Base-by-base conservation (phyloP, 2,329 filamentous ascomycete species). In the Fusarium robinianum region DNA sequence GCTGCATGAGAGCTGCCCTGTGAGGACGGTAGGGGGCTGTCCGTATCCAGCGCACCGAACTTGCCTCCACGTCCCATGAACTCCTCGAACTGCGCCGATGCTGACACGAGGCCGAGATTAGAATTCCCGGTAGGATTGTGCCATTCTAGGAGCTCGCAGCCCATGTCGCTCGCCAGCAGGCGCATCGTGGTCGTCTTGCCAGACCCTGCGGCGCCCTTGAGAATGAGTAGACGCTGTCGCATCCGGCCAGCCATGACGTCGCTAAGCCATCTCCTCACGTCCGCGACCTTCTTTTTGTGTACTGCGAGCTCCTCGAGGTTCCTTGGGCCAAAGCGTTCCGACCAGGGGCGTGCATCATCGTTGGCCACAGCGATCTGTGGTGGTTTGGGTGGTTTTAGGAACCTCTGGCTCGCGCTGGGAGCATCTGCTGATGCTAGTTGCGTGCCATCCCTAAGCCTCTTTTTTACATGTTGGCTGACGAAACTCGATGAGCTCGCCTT, bases 121-220 rank as follows among this genome's bases (percentile, higher is more conserved):
- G 75, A 64, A 2, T 79, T 79, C 1, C 78, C 80, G 1, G 80
- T 76, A 1, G 92, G 90, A 63, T 95, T 96, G 63, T 83, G 87
- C 94, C 94, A 99, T 67, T 97, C 90, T 21, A 94, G 72, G 19
- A 97, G 72, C 51, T 91, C 81, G 47, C 87, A 84, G 2, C 78
- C 80, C 72, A 97, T 74, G n/a, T 87, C 81, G 51, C 82, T 82
- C 5, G 91, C 86, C 23, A 99, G 77, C 15, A 96, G 72, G 8
- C 80, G 80, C 38, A 97, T 63, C 0, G 92, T 95, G 1, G 90
- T 90, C 1, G 94, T 97, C 71, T 99, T 99, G 19, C 90, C 94
- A 22, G 88, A 88, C 14, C 94, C 94, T 27, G 94, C 91, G 22
- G 90, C 84, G 8, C 94, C 94, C 67, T 95, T 96, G 29, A 99